A percentile compares a stretch with the other conserved stretches of the same genome.
Conservation (phyloP, 2,329 filamentous ascomycete genomes). For the Colletotrichum neosansevieriae region DNA sequence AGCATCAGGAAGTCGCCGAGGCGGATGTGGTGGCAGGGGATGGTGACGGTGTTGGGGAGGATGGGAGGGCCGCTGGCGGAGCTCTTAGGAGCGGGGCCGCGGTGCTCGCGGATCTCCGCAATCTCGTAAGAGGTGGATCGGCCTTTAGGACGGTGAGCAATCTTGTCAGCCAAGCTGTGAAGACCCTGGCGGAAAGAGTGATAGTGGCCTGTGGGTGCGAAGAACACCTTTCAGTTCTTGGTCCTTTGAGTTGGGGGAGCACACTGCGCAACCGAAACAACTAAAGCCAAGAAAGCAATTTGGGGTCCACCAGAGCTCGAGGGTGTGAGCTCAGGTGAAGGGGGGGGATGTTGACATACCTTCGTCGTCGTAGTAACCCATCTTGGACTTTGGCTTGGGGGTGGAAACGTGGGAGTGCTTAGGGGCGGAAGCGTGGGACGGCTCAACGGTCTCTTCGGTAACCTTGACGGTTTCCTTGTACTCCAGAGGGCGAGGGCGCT, state of each 20-base stretch:
- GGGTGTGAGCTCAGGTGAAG: conserved; percentile 8
- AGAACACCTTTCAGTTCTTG: conserved; percentile 35
- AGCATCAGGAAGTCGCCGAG: conserved; percentile 99
- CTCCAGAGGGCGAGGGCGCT: conserved; percentile 45
- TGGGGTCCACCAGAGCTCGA: conserved; percentile 7
- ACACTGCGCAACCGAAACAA: conserved; percentile 40
- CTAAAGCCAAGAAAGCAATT: conserved; percentile 32
- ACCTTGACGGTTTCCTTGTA: conserved; percentile 70
- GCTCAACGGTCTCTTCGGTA: conserved; percentile 75
- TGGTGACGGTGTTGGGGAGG: conserved; percentile 88
- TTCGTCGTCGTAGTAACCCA: conserved; percentile 75
- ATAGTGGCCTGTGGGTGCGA: conserved; percentile 61
- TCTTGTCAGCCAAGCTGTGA: conserved; percentile 69
- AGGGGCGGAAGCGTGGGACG: conserved; percentile 57
- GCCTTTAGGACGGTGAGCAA: conserved; percentile 59
- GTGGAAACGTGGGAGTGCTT: conserved; percentile 56
- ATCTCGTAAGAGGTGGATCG: conserved; percentile 58
- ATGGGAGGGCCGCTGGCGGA: conserved; percentile 49
- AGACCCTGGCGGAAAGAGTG: conserved; percentile 69
- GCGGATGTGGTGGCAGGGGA: conserved; percentile 99
- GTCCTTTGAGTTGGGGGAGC: conserved; percentile 31
- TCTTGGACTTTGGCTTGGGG: conserved; percentile 64
- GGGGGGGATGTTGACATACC: conserved; percentile 55
- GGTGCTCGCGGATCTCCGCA: conserved; percentile 61
- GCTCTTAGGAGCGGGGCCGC: conserved; percentile 47